phyloP scores from a whole-genome alignment of 768 basidiomycete species.

The Rhodotorula paludigena region DNA sequence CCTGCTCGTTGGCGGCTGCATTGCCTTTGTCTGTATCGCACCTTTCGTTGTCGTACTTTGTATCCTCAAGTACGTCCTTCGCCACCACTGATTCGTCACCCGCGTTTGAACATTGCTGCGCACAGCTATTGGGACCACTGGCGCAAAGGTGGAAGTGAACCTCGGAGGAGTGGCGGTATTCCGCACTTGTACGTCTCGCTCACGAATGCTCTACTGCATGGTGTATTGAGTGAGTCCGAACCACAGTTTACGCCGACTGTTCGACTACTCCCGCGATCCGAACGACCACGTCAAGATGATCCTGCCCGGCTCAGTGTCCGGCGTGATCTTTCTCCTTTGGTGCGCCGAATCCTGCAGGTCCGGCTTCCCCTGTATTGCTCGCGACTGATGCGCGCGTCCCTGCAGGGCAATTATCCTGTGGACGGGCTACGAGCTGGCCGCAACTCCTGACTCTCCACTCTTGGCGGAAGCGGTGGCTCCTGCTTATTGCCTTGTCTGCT shows the following conservation, averaged over 20 bases:
- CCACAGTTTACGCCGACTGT: constrained; percentile 4
- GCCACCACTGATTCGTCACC: no score
- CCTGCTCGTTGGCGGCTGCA: not conserved
- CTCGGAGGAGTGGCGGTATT: no score
- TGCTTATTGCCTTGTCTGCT: rapidly evolving
- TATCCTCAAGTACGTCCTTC: not conserved
- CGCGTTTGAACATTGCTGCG: no score
- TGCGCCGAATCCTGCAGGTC: not conserved
- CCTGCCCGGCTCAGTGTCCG: constrained; percentile 1
- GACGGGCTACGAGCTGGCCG: constrained; percentile 14
- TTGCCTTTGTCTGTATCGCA: not conserved
- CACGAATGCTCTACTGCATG: no score
- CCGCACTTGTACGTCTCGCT: no score
- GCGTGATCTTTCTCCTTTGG: constrained; percentile 7
- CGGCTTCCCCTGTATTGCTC: not conserved
- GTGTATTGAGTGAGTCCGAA: no score
- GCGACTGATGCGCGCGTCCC: not conserved
- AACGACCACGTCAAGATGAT: not conserved
- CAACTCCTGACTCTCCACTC: constrained; percentile 11
- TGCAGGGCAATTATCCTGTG: constrained; percentile 12
- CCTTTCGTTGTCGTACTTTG: not conserved
- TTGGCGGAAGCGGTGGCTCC: constrained; percentile 8
- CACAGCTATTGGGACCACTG: constrained; percentile 19
- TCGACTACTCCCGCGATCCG: constrained; percentile 1
- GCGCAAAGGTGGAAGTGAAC: no score